phyloP scores from a whole-genome alignment of 2,329 filamentous ascomycete species.

The Cephalotrichum gorgonifer region DNA sequence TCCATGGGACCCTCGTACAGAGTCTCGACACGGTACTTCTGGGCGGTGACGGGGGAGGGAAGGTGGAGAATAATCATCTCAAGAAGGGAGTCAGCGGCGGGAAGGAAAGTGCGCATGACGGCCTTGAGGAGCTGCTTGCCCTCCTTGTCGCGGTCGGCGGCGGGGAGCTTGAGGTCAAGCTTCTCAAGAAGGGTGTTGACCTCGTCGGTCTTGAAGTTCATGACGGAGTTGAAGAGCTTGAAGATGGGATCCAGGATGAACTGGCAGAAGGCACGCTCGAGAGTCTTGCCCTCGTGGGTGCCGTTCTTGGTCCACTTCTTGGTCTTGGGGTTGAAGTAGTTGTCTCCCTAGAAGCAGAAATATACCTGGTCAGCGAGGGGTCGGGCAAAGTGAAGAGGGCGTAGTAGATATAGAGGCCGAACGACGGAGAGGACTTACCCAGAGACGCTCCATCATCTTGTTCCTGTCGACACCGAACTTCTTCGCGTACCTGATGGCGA shows the following conservation, averaged over 20 bases:
- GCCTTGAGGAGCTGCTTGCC: conserved; percentile 97
- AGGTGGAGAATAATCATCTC: conserved; percentile 99
- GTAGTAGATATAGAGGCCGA: neutral
- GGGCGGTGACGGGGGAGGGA: conserved; percentile 88
- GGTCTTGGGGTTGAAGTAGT: conserved; percentile 99
- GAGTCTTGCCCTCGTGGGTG: conserved; percentile 72
- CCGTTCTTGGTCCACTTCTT: conserved; percentile 98
- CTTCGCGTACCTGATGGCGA: conserved; percentile 93
- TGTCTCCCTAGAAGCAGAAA: conserved; percentile 60
- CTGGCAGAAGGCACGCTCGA: conserved; percentile 99
- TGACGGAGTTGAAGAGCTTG: conserved; percentile 93
- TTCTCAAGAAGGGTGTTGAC: conserved; percentile 74
- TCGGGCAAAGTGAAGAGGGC: neutral
- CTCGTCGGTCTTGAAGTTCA: conserved; percentile 99
- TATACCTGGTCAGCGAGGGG: conserved; percentile 13
- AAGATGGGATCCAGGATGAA: conserved; percentile 99
- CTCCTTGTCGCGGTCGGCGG: conserved; percentile 85
- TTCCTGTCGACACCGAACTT: conserved; percentile 99
- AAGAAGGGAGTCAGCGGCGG: conserved; percentile 91
- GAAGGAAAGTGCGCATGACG: conserved; percentile 98
- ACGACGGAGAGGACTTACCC: conserved; percentile 46
- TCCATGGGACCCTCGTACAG: conserved; percentile 96
- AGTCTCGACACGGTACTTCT: conserved; percentile 96
- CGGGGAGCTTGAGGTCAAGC: conserved; percentile 83
- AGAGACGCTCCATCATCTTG: conserved; percentile 99